Evolutionary conservation across 345 rosid genomes (phyloP).

Genomic region (Adansonia digitata): DNA sequence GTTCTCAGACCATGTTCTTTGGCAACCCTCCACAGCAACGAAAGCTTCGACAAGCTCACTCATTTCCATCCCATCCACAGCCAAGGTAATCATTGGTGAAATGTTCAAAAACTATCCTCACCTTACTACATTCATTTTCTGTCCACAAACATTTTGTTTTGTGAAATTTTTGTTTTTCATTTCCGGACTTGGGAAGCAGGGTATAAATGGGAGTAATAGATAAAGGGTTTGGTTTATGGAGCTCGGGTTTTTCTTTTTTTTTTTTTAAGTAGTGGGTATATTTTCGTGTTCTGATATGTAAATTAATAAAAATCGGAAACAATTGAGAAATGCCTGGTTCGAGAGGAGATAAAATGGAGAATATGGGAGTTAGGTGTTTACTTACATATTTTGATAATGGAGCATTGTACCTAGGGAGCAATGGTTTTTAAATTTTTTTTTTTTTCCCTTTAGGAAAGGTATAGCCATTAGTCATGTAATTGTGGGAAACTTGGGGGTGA

Average conservation of each 20-base stretch:
- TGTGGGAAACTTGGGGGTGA: slow-evolving; percentile 40
- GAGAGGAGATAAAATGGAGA: no score
- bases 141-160: no score
- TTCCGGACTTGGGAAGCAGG: slow-evolving; percentile 21
- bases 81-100: neutral
- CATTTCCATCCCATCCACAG: neutral
- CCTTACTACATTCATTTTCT: slow-evolving; percentile 23
- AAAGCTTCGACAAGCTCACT: neutral
- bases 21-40: neutral
- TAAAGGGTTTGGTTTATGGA: no score
- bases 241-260: no score
- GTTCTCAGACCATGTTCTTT: neutral
- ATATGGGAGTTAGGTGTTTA: neutral
- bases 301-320: no score
- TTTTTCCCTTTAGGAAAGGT: slow-evolving; percentile 18
- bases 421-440: slow-evolving; percentile 1
- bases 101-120: slow-evolving; percentile 10
- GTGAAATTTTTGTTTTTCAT: slow-evolving; percentile 8
- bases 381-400: neutral
- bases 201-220: slow-evolving; percentile 19
- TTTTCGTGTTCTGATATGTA: slow-evolving; percentile 23
- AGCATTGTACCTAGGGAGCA: slow-evolving; percentile 32
- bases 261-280: slow-evolving; percentile 25
- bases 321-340: no score
- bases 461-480: slow-evolving; percentile 38